Evolutionary conservation across 2,329 filamentous ascomycete species (phyloP).

Genomic region (Exophiala sideris): DNA sequence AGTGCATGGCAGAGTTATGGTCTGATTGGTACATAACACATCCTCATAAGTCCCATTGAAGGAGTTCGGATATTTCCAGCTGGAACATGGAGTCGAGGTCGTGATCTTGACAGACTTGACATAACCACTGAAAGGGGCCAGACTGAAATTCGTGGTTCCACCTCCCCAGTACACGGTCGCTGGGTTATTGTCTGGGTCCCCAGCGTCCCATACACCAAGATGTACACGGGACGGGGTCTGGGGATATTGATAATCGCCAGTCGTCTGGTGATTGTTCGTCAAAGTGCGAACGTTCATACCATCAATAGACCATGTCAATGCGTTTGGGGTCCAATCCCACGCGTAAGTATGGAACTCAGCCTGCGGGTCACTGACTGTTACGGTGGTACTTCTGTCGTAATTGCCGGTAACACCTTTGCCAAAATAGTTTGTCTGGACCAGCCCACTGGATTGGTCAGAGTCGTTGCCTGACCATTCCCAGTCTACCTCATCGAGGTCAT

Average conservation of each 20-base stretch:
- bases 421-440: conserved; percentile 94
- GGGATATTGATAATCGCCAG: conserved; percentile 71
- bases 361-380: conserved; percentile 68
- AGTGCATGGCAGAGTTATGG: conserved; percentile 23
- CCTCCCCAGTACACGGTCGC: conserved; percentile 87
- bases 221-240: conserved; percentile 89
- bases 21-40: conserved; percentile 55
- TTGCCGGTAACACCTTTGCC: conserved; percentile 79
- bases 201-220: conserved; percentile 93
- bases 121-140: conserved; percentile 69
- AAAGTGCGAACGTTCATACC: conserved; percentile 71
- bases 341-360: conserved; percentile 82
- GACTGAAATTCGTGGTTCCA: conserved; percentile 62
- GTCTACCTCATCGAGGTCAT: conserved; percentile 97
- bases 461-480: conserved; percentile 90
- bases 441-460: conserved; percentile 57
- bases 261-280: conserved; percentile 57
- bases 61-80: conserved; percentile 74
- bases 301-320: conserved; percentile 82
- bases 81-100: conserved; percentile 86
- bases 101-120: conserved; percentile 59
- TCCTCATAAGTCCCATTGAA: conserved; percentile 73
- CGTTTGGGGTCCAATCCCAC: conserved; percentile 85
- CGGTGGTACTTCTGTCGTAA: conserved; percentile 82
- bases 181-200: conserved; percentile 68